Evolutionary conservation across 192 early-diverging fungal species (phyloP).

Genomic region (Linnemannia schmuckeri): DNA sequence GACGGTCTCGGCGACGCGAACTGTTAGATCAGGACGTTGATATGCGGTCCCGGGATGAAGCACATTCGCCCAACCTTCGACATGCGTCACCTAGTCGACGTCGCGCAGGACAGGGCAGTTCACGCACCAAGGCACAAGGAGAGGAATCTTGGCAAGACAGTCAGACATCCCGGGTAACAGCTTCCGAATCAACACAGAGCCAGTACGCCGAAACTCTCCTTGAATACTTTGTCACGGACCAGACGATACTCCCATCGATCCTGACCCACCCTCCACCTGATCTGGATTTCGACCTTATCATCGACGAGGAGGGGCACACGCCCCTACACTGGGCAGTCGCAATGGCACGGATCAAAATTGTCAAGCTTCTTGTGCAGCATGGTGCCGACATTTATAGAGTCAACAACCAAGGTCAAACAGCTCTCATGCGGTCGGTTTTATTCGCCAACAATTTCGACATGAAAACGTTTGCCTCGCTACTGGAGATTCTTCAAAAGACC

Average conservation of each 20-base stretch:
- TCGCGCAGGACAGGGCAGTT: slow-evolving; percentile 29
- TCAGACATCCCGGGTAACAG: slow-evolving; percentile 1
- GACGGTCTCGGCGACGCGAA: slow-evolving; percentile 1
- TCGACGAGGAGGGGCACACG: slow-evolving; percentile 97
- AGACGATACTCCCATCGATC: slow-evolving; percentile 64
- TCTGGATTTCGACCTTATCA: slow-evolving; percentile 84
- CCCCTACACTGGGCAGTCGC: slow-evolving; percentile 97
- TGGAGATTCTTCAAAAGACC: slow-evolving; percentile 81
- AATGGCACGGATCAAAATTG: slow-evolving; percentile 82
- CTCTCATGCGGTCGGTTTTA: slow-evolving; percentile 91
- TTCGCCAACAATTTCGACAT: slow-evolving; percentile 91
- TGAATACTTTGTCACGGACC: slow-evolving; percentile 61
- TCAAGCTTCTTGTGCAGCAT: slow-evolving; percentile 79
- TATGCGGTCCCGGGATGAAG: slow-evolving; percentile 21
- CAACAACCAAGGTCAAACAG: slow-evolving; percentile 91
- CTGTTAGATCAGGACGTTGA: slow-evolving; percentile 20
- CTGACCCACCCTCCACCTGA: slow-evolving; percentile 68
- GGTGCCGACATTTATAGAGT: slow-evolving; percentile 79
- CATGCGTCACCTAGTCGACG: slow-evolving; percentile 17
- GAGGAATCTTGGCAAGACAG: slow-evolving; percentile 30
- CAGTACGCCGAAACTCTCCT: slow-evolving; percentile 53
- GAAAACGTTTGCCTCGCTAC: slow-evolving; percentile 79
- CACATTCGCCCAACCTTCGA: slow-evolving; percentile 21
- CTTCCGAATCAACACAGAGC: slow-evolving; percentile 12
- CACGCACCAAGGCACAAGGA: slow-evolving; percentile 13